phyloP scores from a whole-genome alignment of 2,329 filamentous ascomycete genomes.

The Rhynchosporium secalis region DNA sequence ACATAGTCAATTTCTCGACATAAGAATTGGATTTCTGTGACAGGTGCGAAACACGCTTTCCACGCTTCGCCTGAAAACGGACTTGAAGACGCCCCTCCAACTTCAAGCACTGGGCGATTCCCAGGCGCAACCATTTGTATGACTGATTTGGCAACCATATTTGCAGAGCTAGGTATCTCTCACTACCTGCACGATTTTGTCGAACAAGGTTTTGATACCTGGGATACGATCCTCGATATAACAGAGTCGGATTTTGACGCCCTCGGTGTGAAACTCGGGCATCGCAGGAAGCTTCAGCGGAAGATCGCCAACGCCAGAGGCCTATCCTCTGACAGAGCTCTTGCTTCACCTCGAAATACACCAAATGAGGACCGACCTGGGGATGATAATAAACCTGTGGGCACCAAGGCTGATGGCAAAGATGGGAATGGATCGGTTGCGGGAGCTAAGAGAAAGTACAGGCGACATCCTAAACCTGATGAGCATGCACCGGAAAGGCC shows the following conservation, averaged over 20 bases:
- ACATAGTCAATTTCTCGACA: neutral
- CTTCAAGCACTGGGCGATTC: conserved; percentile 36
- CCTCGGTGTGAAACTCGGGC: conserved; percentile 76
- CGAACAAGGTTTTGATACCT: conserved; percentile 80
- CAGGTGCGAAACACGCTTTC: neutral
- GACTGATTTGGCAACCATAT: conserved; percentile 61
- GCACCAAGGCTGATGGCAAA: conserved; percentile 45
- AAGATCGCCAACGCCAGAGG: conserved; percentile 75
- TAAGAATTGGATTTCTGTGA: neutral
- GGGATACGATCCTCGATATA: conserved; percentile 81
- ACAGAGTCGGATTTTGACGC: conserved; percentile 79
- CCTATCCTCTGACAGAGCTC: conserved; percentile 44
- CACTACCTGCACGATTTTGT: conserved; percentile 74
- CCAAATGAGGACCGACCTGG: conserved; percentile 58
- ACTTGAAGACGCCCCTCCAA: neutral
- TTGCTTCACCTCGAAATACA: conserved; percentile 44
- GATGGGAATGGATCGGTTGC: conserved; percentile 47
- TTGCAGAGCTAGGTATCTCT: conserved; percentile 74
- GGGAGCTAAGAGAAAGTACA: conserved; percentile 68
- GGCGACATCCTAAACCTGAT: conserved; percentile 77
- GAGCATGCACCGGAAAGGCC: conserved; percentile 78
- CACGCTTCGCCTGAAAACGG: neutral
- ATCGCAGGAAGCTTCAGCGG: conserved; percentile 82
- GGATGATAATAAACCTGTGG: conserved; percentile 54
- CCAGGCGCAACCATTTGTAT: conserved; percentile 41